A percentile compares a stretch with the other conserved stretches of the same genome.
These are phyloP conservation scores for Taiwanofungus camphoratus DNA, from an alignment of 1,284 basidiomycete genomes.

Conservation along the genomic window DNA sequence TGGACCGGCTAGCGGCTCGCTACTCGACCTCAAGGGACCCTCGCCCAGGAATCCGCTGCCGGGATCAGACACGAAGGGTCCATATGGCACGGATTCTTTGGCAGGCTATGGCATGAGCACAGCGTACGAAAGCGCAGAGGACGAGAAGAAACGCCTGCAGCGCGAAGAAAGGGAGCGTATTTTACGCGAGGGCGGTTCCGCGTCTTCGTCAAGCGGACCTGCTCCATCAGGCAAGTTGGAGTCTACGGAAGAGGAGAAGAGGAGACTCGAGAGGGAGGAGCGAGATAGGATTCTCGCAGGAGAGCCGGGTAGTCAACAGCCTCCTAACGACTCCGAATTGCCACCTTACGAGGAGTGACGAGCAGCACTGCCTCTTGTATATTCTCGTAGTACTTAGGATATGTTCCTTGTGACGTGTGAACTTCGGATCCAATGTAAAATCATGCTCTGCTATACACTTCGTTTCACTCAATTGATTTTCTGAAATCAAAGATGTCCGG, in stretches of 20 bases:
- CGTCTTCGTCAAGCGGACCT: slow-evolving; percentile 3
- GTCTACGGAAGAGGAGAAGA: slow-evolving; percentile 64
- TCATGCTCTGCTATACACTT: too few relatives aligned
- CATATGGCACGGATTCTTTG: slow-evolving; percentile 1
- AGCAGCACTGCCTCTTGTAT: too few relatives aligned
- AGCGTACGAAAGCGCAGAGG: slow-evolving; percentile 33
- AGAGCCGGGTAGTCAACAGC: slow-evolving; percentile 13
- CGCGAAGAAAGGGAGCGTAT: slow-evolving; percentile 34
- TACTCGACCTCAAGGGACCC: slow-evolving; percentile 44
- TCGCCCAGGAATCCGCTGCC: slow-evolving; percentile 27
- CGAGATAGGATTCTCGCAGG: slow-evolving; percentile 44
- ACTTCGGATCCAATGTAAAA: too few relatives aligned
- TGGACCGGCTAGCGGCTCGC: slow-evolving; percentile 59
- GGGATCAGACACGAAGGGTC: slow-evolving; percentile 2
- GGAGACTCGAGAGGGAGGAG: slow-evolving; percentile 59
- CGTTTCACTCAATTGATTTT: too few relatives aligned
- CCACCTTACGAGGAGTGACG: slow-evolving; percentile 63
- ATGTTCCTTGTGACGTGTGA: too few relatives aligned
- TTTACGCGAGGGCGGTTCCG: slow-evolving; percentile 16
- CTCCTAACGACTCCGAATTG: slow-evolving; percentile 43
- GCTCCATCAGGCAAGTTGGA: slow-evolving; percentile 30
- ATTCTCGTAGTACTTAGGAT: too few relatives aligned
- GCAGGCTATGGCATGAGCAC: slow-evolving; percentile 7
- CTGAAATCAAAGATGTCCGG: too few relatives aligned
- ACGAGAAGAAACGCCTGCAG: slow-evolving; percentile 36